phyloP scores from a whole-genome alignment of 2,329 filamentous ascomycete genomes.

The Fusarium graminum region DNA sequence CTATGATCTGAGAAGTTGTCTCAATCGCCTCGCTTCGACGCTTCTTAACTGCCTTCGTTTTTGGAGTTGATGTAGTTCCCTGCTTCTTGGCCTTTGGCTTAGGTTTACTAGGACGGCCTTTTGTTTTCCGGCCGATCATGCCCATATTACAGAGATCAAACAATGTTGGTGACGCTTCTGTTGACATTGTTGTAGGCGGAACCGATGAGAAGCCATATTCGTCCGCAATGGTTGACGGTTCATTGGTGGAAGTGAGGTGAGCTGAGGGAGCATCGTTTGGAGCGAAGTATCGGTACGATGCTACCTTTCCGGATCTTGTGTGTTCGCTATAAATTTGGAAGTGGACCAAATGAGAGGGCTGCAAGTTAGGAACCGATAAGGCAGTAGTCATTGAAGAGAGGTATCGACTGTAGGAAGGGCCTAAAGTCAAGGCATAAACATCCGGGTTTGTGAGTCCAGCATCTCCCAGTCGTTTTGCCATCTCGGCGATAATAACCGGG shows the following conservation, averaged over 20 bases:
- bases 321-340: slow-evolving; percentile 56
- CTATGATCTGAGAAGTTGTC: not conserved
- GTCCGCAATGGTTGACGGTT: slow-evolving; percentile 9
- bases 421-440: slow-evolving; percentile 55
- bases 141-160: slow-evolving; percentile 48
- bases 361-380: slow-evolving; percentile 51
- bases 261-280: slow-evolving; percentile 7
- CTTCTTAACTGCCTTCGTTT: slow-evolving; percentile 23
- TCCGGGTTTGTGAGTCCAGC: slow-evolving; percentile 55
- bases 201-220: slow-evolving; percentile 40
- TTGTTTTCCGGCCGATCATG: slow-evolving; percentile 41
- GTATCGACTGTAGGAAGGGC: slow-evolving; percentile 55
- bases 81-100: slow-evolving; percentile 31
- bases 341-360: slow-evolving; percentile 52
- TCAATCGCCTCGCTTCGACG: slow-evolving; percentile 1
- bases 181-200: slow-evolving; percentile 7
- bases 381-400: slow-evolving; percentile 55
- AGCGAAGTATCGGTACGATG: slow-evolving; percentile 53
- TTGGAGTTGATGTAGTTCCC: slow-evolving; percentile 8
- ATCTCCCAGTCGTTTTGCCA: slow-evolving; percentile 48
- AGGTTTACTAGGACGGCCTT: slow-evolving; percentile 46
- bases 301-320: slow-evolving; percentile 54
- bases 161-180: slow-evolving; percentile 36
- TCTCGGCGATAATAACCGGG: slow-evolving; percentile 50
- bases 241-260: not conserved